phyloP scores from a whole-genome alignment of 2,329 filamentous ascomycete genomes.

The Thyridium curvatum region DNA sequence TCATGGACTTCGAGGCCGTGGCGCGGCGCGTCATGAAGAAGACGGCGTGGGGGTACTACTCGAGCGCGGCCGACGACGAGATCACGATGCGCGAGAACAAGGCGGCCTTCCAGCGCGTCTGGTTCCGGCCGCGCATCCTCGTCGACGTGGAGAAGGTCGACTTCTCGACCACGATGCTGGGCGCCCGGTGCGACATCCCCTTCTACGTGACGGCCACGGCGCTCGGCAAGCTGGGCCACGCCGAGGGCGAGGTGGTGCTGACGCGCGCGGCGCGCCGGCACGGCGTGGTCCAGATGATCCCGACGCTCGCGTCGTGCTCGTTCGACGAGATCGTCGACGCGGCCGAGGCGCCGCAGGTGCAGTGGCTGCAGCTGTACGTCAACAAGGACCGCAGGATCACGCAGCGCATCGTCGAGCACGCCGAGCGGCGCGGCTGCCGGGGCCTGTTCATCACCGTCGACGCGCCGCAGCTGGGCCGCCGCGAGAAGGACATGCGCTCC shows the following conservation, averaged over 20 bases:
- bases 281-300: constrained; percentile 96
- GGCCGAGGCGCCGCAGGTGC: constrained; percentile 69
- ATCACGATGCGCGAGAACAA: constrained; percentile 96
- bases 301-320: constrained; percentile 90
- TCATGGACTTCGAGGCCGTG: constrained; percentile 94
- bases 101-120: constrained; percentile 89
- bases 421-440: constrained; percentile 86
- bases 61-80: constrained; percentile 83
- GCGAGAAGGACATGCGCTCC: constrained; percentile 95
- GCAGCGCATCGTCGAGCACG: constrained; percentile 82
- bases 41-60: constrained; percentile 96
- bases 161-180: constrained; percentile 88
- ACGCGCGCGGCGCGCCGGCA: constrained; percentile 80
- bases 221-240: constrained; percentile 87
- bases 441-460: constrained; percentile 98
- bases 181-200: constrained; percentile 74
- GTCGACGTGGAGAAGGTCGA: constrained; percentile 86
- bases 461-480: constrained; percentile 85
- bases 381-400: constrained; percentile 95
- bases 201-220: constrained; percentile 97
- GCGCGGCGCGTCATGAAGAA: constrained; percentile 91
- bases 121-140: constrained; percentile 88
- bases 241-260: constrained; percentile 87
- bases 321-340: constrained; percentile 97
- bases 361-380: constrained; percentile 96